Percentiles rank a stretch among this genome's conserved stretches.
Evolutionary conservation across 2,329 filamentous ascomycete genomes (phyloP).

Genomic region (Epichloe glyceriae): DNA sequence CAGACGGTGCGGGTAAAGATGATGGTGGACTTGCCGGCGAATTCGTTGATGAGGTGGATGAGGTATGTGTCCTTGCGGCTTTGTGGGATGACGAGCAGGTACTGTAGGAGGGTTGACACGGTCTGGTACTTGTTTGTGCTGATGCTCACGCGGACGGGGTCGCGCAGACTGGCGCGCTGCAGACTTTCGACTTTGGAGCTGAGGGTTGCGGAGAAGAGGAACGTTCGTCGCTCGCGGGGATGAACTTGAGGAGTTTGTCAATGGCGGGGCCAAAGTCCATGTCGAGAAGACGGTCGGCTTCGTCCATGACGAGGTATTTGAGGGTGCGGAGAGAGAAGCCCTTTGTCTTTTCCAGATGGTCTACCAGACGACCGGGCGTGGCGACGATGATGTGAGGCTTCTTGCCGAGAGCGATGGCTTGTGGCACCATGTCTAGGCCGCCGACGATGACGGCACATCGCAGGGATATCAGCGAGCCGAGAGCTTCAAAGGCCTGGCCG

Average conservation of each 20-base stretch:
- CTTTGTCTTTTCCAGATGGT: constrained; percentile 94
- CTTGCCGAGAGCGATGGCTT: constrained; percentile 85
- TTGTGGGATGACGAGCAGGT: constrained; percentile 75
- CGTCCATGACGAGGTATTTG: constrained; percentile 89
- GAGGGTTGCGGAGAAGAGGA: constrained; percentile 90
- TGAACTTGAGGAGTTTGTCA: constrained; percentile 83
- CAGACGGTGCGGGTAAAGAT: constrained; percentile 88
- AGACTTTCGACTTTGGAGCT: constrained; percentile 85
- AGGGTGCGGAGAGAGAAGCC: constrained; percentile 76
- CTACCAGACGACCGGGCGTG: constrained; percentile 76
- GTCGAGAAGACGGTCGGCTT: constrained; percentile 83
- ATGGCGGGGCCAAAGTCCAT: constrained; percentile 88
- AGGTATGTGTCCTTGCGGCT: constrained; percentile 84
- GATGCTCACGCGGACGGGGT: constrained; percentile 73
- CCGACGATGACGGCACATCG: constrained; percentile 78
- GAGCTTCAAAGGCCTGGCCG: constrained; percentile 70
- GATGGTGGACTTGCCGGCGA: constrained; percentile 73
- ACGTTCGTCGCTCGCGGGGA: constrained; percentile 71
- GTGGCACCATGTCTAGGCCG: constrained; percentile 90
- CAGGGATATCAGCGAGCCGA: constrained; percentile 80
- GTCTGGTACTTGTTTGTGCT: constrained; percentile 80
- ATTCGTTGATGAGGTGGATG: constrained; percentile 75
- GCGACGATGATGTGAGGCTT: constrained; percentile 90
- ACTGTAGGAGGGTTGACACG: constrained; percentile 76
- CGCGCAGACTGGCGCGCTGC: constrained; percentile 75